These are phyloP conservation scores for Talaromyces stipitatus DNA, from an alignment of 495 filamentous ascomycete species.

Conservation along the genomic window DNA sequence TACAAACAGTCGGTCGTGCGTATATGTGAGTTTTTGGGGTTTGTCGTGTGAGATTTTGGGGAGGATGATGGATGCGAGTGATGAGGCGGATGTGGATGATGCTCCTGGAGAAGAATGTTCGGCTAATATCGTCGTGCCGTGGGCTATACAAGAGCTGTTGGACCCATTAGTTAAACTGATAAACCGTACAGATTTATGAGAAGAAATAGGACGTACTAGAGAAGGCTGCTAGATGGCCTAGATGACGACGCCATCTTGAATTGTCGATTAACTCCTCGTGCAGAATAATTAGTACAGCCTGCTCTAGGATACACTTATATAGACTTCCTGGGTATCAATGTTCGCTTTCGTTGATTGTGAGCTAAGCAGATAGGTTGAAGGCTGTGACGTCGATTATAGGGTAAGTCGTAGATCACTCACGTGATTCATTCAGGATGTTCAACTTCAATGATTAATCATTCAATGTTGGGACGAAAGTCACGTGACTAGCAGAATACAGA, in stretches of 20 bases:
- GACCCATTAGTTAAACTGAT: neutral
- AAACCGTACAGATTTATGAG: neutral
- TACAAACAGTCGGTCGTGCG: conserved; percentile 82
- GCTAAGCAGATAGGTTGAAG: neutral
- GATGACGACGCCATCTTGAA: conserved; percentile 72
- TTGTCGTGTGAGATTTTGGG: conserved; percentile 81
- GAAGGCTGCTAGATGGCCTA: conserved; percentile 60
- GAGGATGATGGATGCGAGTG: conserved; percentile 88
- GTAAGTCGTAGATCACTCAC: too few relatives aligned
- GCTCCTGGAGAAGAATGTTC: conserved; percentile 76
- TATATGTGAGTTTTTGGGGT: conserved; percentile 88
- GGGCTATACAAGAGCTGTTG: conserved; percentile 77
- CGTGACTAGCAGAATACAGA: too few relatives aligned
- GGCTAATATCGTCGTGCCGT: conserved; percentile 82
- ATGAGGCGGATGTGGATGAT: conserved; percentile 64
- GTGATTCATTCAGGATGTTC: too few relatives aligned
- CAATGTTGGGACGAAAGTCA: too few relatives aligned
- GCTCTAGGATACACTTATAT: neutral
- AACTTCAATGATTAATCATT: too few relatives aligned
- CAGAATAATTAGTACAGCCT: too few relatives aligned
- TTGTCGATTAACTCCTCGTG: neutral
- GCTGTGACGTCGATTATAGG: neutral
- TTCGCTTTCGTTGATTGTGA: neutral
- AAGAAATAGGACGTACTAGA: conserved; percentile 54
- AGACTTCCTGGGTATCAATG: neutral